Evolutionary conservation across 768 basidiomycete species (phyloP).

Genomic region (Omphalotus guepiniiformis): DNA sequence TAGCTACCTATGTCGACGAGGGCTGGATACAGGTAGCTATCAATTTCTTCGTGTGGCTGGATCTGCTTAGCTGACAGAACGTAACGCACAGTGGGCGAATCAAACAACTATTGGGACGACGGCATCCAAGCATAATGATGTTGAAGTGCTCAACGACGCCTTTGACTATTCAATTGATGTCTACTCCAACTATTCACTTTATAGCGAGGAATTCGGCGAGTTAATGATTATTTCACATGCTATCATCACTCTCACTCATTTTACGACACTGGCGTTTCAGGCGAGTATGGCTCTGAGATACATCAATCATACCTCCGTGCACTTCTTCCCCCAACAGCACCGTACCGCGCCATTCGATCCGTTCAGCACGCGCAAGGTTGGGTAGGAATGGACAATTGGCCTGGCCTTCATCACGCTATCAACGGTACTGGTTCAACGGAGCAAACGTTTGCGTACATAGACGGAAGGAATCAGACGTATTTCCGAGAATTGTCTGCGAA

Average conservation of each 20-base stretch:
- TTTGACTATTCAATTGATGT: conserved; percentile 48
- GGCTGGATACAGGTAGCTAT: conserved; percentile 30
- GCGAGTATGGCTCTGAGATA: conserved; percentile 26
- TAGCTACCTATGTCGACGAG: conserved; percentile 44
- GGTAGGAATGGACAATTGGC: conserved; percentile 31
- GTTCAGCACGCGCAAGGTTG: conserved; percentile 26
- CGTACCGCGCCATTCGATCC: conserved; percentile 22
- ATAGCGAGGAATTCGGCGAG: conserved; percentile 23
- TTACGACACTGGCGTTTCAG: conserved; percentile 14
- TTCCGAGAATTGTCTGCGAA: conserved; percentile 27
- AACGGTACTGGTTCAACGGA: conserved; percentile 27
- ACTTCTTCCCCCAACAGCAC: conserved; percentile 21
- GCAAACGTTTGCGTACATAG: conserved; percentile 28
- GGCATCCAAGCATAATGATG: conserved; percentile 45
- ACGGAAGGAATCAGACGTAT: conserved; percentile 26
- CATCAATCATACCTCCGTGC: conserved; percentile 26
- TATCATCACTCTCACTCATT: too few species aligned
- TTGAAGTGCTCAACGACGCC: conserved; percentile 38
- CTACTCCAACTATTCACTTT: conserved; percentile 28
- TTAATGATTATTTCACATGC: not conserved
- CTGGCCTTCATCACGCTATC: conserved; percentile 28
- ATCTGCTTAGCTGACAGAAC: too few species aligned
- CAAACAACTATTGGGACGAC: conserved; percentile 48
- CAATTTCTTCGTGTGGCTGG: not conserved
- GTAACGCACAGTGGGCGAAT: conserved; percentile 42